A percentile compares a stretch with the other conserved stretches of the same genome.
Evolutionary conservation across 176 grass and related monocot genomes (phyloP).

Genomic region (Zea luxurians): DNA sequence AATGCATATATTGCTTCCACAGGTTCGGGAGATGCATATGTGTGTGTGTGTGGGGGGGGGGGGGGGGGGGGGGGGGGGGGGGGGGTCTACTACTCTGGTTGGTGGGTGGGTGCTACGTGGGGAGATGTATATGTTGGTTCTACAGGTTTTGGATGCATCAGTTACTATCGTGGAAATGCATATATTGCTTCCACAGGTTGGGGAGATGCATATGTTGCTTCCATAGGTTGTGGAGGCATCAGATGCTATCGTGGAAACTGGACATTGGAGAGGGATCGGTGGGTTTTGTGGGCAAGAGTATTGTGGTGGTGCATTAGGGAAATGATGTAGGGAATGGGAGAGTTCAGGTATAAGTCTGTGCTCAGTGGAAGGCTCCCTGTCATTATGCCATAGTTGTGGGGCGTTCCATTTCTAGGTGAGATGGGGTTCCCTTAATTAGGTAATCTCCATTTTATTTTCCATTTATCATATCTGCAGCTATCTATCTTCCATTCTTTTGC

Average conservation of each 20-base stretch:
- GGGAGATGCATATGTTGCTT: neutral
- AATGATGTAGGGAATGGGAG: neutral
- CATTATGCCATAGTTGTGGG: neutral
- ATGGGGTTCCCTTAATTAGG: neutral
- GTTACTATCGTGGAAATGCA: too few species aligned
- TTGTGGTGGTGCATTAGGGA: neutral
- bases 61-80: too few species aligned
- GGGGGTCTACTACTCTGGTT: neutral
- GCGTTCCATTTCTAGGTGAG: slow-evolving; percentile 6
- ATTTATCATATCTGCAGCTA: neutral
- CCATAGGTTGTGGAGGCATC: neutral
- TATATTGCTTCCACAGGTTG: too few species aligned
- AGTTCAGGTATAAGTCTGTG: neutral
- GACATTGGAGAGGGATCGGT: neutral
- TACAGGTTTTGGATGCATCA: too few species aligned
- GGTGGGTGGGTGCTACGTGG: too few species aligned
- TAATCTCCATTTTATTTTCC: slow-evolving; percentile 2
- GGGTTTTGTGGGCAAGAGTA: neutral
- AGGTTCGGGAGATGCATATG: neutral
- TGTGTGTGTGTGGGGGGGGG: too few species aligned
- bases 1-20: neutral
- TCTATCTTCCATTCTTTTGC: neutral
- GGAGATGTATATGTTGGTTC: too few species aligned
- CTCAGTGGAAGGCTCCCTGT: neutral
- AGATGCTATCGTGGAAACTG: neutral